These are phyloP conservation scores for Russula virescens DNA, from an alignment of 768 basidiomycete genomes.

Conservation along the genomic window DNA sequence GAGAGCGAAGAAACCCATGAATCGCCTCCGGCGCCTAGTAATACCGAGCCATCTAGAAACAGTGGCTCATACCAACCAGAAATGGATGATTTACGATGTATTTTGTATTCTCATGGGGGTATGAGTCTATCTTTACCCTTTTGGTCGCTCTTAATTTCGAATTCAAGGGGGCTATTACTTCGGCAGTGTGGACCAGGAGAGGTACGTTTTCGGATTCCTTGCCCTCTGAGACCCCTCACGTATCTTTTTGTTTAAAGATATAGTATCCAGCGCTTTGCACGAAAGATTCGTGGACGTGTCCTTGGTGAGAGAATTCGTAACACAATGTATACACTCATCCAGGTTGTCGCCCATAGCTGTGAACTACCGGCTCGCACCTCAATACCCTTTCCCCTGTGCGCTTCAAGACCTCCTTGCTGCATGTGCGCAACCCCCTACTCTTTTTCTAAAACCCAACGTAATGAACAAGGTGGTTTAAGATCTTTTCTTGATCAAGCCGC, in stretches of 20 bases:
- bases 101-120: constrained; percentile 80
- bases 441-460: background rate
- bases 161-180: constrained; percentile 74
- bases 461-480: constrained; percentile 43
- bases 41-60: constrained; percentile 28
- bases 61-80: constrained; percentile 48
- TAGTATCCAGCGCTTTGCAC: constrained; percentile 75
- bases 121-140: constrained; percentile 18
- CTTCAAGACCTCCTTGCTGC: constrained; percentile 86
- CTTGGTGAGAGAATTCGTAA: constrained; percentile 46
- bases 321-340: constrained; percentile 6
- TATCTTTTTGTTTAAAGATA: constrained; percentile 38
- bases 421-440: constrained; percentile 44
- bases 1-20: constrained; percentile 19
- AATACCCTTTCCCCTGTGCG: constrained; percentile 94
- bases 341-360: constrained; percentile 42
- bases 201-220: constrained; percentile 33
- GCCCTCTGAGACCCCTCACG: background rate
- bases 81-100: constrained; percentile 82
- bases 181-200: constrained; percentile 72
- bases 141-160: constrained; percentile 19
- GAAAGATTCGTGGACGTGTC: constrained; percentile 89
- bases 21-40: constrained; percentile 22
- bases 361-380: constrained; percentile 86
- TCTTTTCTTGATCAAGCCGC: constrained; percentile 85